Base-by-base conservation (phyloP, 169 alveolate genomes). In the Plasmodium berghei region DNA sequence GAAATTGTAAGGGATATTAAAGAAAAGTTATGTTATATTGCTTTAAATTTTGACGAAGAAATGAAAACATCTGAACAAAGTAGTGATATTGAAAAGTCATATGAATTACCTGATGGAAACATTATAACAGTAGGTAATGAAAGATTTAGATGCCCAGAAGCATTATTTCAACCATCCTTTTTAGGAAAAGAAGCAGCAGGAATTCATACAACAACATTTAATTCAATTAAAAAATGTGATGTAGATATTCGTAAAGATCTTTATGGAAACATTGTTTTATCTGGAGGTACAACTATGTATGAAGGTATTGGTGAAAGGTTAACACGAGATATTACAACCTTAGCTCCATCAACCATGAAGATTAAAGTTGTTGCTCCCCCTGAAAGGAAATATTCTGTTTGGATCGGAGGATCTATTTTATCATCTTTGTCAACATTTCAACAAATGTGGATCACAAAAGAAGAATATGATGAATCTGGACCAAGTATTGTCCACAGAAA, bases 341-440 rank as follows among this genome's bases (percentile, higher is more conserved):
- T 97, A 77, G 99, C 99, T 22, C 99, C 99, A 18, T 96, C 99
- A 75, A 95, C 99, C 45, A 96, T 97, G 99, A 97, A 98, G 94
- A 96, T 98, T 94, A 98, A 97, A 96, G 99, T 99, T 72, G 99
- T 97, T 46, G 99, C 99, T 14, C 99, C 99, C 3, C 99, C 99
- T n/a, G 99, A 98, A 87, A 96, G 99, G 86, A 98, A 98, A 94
- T 98, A 97, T 95, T 97, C 99, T 45, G 99, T 98, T 62, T 99
- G 99, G 99, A 96, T 98, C 58, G 99, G 99, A 54, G 99, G 99
- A 6, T 97, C 99, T 45, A 98, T 98, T 62, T 95, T 98, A 42
- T 96, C 99, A 28, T 96, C 99, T 20, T 93, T 98, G 22, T 96
- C 98, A 46, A 97, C 99, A 49, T 98, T 98, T 96, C 99, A 98